Conservation (phyloP, 2,329 filamentous ascomycete genomes). For the Fusarium setosum region DNA sequence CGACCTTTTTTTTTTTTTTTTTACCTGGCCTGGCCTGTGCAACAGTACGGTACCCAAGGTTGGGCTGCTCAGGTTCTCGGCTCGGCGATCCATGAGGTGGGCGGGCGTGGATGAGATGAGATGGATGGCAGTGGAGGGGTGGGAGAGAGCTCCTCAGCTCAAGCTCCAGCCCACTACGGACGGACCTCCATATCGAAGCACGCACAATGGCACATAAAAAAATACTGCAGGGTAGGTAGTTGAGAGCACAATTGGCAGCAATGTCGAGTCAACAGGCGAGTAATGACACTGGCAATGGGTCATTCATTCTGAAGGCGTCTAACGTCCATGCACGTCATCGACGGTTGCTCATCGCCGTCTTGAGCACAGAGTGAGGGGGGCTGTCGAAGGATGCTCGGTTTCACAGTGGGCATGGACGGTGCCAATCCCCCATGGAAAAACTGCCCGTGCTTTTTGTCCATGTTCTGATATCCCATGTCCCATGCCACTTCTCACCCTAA, state of each 20-base stretch:
- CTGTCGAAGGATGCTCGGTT: constrained; percentile 10
- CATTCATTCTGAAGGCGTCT: neutral
- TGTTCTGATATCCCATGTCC: neutral
- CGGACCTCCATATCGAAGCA: constrained; percentile 13
- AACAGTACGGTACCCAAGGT: neutral
- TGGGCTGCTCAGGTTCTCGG: neutral
- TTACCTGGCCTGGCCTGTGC: neutral
- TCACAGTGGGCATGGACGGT: constrained; percentile 25
- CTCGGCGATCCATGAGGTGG: neutral
- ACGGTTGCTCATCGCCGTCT: constrained; percentile 19
- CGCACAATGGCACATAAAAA: neutral
- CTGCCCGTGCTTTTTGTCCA: constrained; percentile 15
- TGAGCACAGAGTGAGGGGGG: constrained; percentile 6
- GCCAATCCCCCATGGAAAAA: constrained; percentile 18
- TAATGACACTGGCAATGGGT: constrained; percentile 1
- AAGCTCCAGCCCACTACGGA: constrained; percentile 38
- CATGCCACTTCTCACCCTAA: neutral
- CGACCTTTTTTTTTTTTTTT: too few species aligned
- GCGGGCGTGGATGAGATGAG: constrained; percentile 4
- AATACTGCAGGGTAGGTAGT: neutral
- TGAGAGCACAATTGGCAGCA: neutral
- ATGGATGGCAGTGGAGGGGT: constrained; percentile 14
- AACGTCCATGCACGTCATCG: constrained; percentile 31
- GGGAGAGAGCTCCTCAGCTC: constrained; percentile 26
- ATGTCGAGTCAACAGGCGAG: neutral